Base-by-base conservation (phyloP, 176 grass and related monocot genomes). In the Triticum monococcum region DNA sequence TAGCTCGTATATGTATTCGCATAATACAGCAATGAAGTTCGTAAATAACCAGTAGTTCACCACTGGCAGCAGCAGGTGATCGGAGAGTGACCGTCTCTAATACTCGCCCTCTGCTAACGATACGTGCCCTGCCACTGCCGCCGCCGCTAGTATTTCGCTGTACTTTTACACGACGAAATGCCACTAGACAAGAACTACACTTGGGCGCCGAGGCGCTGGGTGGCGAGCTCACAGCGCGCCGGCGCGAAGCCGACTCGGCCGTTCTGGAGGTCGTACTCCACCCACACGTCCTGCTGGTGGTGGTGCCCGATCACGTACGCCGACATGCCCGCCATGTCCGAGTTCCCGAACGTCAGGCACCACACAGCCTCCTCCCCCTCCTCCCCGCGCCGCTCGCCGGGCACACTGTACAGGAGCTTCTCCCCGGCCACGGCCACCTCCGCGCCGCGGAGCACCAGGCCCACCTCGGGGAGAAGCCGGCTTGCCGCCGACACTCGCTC, bases 211-310 rank as follows among this genome's bases (percentile, higher is more conserved):
- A 92, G 86, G 22, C 61, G 64, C 57, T 85, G 76, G 31, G 57
- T 81, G 31, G 87, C 91, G n/a, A 88, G 66, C 75, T 92, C 93
- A 84, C 93, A 98, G 17, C 87, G 82, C 8, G 81, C 61, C 0
- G 87, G 87, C 30, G 93, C 91, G 25, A 98, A 91, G 35, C 93
- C 91, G 50, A 95, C 86, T 61, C 89, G 90, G 23, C 88, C 56
- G 64, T 97, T 97, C 73, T 82, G 68, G 17, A 97, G 88, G 77
- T 98, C 95, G 81, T 93, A 98, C 80, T 98, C 90, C 7, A 98
- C 95, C 95, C 93, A 98, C 68, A 92, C 83, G 75, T 98, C 82
- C 79, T 95, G 89, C 87, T 98, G 91, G 91, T 98, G 93, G 85
- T 98, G 89, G 89, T 95, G 93, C 40, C 93, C 93, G 63, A 98